Conservation (phyloP, 1,284 basidiomycete species). For the Trametes hirsuta region DNA sequence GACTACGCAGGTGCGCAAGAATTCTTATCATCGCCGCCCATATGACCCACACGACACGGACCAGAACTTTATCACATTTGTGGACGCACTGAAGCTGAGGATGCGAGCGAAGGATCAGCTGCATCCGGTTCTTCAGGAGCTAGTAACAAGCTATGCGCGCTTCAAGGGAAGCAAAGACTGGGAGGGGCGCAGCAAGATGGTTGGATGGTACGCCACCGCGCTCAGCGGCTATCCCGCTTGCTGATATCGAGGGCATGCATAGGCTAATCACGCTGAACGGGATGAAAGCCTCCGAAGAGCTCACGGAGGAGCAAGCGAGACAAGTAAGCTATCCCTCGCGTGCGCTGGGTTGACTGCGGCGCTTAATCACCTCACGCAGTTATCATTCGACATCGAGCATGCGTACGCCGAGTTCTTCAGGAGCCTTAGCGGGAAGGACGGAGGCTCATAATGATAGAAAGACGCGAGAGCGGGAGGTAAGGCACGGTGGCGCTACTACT, state of each 20-base stretch:
- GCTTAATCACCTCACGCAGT: conserved; percentile 45
- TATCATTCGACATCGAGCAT: conserved; percentile 95
- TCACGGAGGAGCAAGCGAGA: conserved; percentile 93
- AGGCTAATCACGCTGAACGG: conserved; percentile 97
- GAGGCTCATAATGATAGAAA: conserved; percentile 16
- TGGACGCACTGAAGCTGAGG: conserved; percentile 95
- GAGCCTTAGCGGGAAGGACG: conserved; percentile 62
- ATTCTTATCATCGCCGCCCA: neutral
- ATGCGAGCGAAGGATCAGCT: conserved; percentile 96
- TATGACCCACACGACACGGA: neutral
- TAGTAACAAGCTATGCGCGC: conserved; percentile 89
- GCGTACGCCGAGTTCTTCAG: conserved; percentile 97
- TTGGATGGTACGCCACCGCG: conserved; percentile 75
- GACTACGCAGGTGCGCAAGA: conserved; percentile 82
- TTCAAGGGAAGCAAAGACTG: conserved; percentile 94
- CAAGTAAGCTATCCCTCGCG: conserved; percentile 56
- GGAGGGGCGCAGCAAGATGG: conserved; percentile 92
- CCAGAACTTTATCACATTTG: conserved; percentile 96
- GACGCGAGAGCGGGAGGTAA: neutral
- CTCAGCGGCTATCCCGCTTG: neutral
- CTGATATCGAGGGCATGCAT: neutral
- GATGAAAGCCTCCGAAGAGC: conserved; percentile 97
- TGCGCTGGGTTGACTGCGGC: neutral
- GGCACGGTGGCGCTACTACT: too few relatives aligned
- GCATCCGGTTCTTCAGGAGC: conserved; percentile 92